These are phyloP conservation scores for Xylariomycetidae sp. DNA, from an alignment of 2,329 filamentous ascomycete genomes.

Conservation along the genomic window DNA sequence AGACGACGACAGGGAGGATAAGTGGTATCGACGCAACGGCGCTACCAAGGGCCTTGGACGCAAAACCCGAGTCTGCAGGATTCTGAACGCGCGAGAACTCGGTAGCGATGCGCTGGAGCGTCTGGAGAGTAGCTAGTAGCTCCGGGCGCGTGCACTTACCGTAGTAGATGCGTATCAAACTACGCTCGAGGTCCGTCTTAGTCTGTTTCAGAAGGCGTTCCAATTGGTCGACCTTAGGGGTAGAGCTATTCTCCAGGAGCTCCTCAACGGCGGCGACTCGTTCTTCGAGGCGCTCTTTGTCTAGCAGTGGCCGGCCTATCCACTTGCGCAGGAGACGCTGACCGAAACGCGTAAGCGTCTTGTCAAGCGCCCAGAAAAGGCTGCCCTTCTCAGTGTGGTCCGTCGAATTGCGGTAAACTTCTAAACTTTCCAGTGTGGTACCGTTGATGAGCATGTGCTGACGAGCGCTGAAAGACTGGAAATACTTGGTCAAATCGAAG, in stretches of 20 bases:
- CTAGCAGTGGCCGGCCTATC: slow-evolving; percentile 85
- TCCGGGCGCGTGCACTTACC: slow-evolving; percentile 91
- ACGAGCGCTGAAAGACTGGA: slow-evolving; percentile 88
- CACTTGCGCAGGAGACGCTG: slow-evolving; percentile 86
- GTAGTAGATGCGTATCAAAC: slow-evolving; percentile 93
- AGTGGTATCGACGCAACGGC: slow-evolving; percentile 72
- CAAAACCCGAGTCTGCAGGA: slow-evolving; percentile 66
- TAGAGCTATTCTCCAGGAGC: slow-evolving; percentile 64
- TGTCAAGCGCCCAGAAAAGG: slow-evolving; percentile 91
- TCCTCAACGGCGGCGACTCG: slow-evolving; percentile 84
- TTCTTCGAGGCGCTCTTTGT: slow-evolving; percentile 69
- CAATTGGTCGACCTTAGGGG: slow-evolving; percentile 66
- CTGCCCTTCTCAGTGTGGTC: slow-evolving; percentile 82
- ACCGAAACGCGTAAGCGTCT: slow-evolving; percentile 85
- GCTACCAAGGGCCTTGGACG: slow-evolving; percentile 62
- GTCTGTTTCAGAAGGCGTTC: slow-evolving; percentile 66
- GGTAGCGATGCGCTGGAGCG: slow-evolving; percentile 73
- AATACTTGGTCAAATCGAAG: slow-evolving; percentile 94
- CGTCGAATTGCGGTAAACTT: slow-evolving; percentile 93
- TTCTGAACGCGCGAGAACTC: slow-evolving; percentile 68
- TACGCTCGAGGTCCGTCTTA: slow-evolving; percentile 83
- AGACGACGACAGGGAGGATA: slow-evolving; percentile 68
- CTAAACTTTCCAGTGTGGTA: slow-evolving; percentile 87
- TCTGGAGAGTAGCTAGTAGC: slow-evolving; percentile 78
- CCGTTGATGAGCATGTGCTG: slow-evolving; percentile 96